Conservation (phyloP, 2,329 filamentous ascomycete species). For the Trichophyton rubrum region DNA sequence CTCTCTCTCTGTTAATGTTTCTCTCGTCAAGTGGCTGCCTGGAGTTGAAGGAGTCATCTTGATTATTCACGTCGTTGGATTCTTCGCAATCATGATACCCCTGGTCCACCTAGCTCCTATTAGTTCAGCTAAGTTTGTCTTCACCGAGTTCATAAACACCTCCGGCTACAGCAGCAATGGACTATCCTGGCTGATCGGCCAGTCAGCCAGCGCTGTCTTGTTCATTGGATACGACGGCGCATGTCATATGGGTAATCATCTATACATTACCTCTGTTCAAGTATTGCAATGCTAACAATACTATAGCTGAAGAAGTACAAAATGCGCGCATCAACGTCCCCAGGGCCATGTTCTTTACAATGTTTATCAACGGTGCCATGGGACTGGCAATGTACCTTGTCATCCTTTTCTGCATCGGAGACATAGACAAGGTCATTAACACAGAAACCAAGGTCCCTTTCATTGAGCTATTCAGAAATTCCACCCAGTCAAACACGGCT, state of each 20-base stretch:
- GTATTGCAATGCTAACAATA: background rate
- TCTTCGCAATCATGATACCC: slow-evolving; percentile 34
- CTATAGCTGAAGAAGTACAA: slow-evolving; percentile 25
- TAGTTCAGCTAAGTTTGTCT: background rate
- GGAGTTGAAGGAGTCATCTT: slow-evolving; percentile 21
- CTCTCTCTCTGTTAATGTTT: slow-evolving; percentile 18
- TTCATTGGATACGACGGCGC: slow-evolving; percentile 6
- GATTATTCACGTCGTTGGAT: slow-evolving; percentile 29
- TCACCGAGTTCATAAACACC: background rate
- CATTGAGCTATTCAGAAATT: slow-evolving; percentile 24
- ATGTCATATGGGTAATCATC: slow-evolving; percentile 4
- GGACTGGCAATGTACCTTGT: slow-evolving; percentile 22
- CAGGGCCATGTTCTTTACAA: slow-evolving; percentile 23
- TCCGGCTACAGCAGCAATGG: slow-evolving; percentile 1
- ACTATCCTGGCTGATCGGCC: slow-evolving; percentile 2
- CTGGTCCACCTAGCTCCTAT: slow-evolving; percentile 14
- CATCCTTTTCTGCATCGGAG: slow-evolving; percentile 3
- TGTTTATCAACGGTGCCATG: slow-evolving; percentile 25
- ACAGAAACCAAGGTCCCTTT: slow-evolving; percentile 23
- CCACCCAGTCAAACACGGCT: slow-evolving; percentile 18
- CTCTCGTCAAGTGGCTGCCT: slow-evolving; percentile 19
- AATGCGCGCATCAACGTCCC: slow-evolving; percentile 27
- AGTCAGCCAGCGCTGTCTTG: slow-evolving; percentile 2
- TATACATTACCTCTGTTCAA: background rate
- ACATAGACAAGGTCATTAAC: slow-evolving; percentile 4